Conservation (phyloP, 148 eudicot species). For the Camellia granthamiana region DNA sequence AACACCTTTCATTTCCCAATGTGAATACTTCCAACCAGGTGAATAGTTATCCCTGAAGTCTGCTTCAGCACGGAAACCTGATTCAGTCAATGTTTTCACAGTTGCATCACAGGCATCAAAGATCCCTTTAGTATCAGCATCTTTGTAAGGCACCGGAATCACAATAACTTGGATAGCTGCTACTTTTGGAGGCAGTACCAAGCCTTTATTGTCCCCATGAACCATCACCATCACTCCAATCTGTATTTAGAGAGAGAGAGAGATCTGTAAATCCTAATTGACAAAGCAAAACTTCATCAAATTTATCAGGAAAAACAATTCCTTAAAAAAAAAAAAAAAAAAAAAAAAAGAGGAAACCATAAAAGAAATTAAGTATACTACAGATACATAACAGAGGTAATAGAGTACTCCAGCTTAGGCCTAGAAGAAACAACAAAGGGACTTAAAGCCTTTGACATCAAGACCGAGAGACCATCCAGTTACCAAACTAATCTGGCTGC, state of each 20-base stretch:
- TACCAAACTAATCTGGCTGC: neutral
- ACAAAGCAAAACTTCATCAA: neutral
- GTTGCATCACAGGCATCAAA: conserved; percentile 68
- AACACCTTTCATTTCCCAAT: conserved; percentile 99
- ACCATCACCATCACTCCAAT: conserved; percentile 99
- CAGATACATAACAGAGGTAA: neutral
- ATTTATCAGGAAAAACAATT: neutral
- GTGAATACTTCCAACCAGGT: conserved; percentile 99
- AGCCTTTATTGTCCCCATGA: conserved; percentile 98
- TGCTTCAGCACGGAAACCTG: conserved; percentile 72
- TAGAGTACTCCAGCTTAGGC: neutral
- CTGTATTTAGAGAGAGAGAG: conserved; percentile 32
- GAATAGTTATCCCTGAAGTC: conserved; percentile 94
- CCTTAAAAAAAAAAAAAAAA: neutral
- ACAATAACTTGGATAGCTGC: conserved; percentile 87
- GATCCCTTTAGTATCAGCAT: conserved; percentile 74
- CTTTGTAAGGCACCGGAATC: conserved; percentile 93
- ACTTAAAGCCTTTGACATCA: neutral
- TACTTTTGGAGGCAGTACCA: conserved; percentile 96
- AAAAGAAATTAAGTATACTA: neutral
- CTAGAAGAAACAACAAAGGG: neutral
- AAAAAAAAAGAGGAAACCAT: neutral
- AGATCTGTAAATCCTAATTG: neutral
- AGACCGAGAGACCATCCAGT: conserved; percentile 2
- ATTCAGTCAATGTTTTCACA: conserved; percentile 50